These are phyloP conservation scores for Pseudogymnoascus sp. DNA, from an alignment of 2,329 filamentous ascomycete species.

Conservation along the genomic window DNA sequence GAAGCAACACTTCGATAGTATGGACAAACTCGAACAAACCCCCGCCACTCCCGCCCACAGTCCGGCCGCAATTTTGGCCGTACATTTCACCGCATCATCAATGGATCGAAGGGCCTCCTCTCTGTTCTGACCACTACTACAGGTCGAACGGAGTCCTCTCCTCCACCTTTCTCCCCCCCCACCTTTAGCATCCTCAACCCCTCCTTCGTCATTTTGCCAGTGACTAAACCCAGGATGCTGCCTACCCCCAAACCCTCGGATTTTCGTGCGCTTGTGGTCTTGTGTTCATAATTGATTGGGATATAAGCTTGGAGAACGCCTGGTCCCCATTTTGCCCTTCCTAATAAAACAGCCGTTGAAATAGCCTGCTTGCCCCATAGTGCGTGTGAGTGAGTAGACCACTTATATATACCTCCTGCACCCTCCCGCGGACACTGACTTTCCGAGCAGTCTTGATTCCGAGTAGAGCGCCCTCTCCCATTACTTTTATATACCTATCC, in stretches of 20 bases:
- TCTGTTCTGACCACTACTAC: background rate
- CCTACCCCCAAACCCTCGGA: background rate
- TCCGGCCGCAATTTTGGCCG: background rate
- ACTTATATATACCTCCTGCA: constrained; percentile 5
- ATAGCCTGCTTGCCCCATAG: constrained; percentile 8
- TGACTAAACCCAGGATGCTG: background rate
- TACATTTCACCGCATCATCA: background rate
- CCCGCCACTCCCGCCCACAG: background rate
- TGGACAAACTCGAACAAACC: background rate
- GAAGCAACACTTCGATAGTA: background rate
- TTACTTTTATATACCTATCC: background rate
- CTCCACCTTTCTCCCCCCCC: background rate
- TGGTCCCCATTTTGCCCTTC: background rate
- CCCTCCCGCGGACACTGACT: background rate
- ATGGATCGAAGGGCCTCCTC: background rate
- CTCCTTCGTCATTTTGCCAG: constrained; percentile 8
- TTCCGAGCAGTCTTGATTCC: background rate
- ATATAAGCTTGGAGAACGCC: constrained; percentile 4
- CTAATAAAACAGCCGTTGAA: constrained; percentile 1
- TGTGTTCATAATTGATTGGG: constrained; percentile 5
- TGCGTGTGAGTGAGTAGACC: background rate
- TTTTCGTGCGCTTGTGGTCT: background rate
- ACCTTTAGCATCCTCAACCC: background rate
- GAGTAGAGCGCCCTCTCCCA: background rate
- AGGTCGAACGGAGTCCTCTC: background rate